Conservation (phyloP, 805 yeast genomes). For the Candida boleticola region DNA sequence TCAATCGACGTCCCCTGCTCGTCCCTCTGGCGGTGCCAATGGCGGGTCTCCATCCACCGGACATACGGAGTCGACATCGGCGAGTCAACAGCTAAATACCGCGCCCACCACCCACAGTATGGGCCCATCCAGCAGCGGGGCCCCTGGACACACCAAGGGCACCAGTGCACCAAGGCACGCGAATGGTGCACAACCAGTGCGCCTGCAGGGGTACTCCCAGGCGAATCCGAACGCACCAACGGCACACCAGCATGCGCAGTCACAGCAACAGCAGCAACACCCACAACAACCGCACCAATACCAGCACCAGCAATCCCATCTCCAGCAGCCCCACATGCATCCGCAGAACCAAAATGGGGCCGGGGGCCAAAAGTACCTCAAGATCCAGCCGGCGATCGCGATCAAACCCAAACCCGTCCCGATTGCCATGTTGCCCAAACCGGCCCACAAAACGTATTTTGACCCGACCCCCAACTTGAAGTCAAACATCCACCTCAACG, state of each 20-base stretch:
- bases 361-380: slow-evolving; percentile 24
- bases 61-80: no score
- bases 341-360: neutral
- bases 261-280: neutral
- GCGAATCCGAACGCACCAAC: no score
- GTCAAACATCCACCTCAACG: slow-evolving; percentile 21
- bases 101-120: no score
- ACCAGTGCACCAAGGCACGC: no score
- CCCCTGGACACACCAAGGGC: no score
- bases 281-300: neutral
- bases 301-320: neutral
- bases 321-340: neutral
- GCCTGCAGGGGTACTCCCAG: no score
- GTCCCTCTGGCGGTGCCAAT: no score
- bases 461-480: slow-evolving; percentile 12
- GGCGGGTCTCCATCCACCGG: no score
- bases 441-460: slow-evolving; percentile 9
- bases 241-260: neutral
- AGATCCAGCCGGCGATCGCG: slow-evolving; percentile 39
- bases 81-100: no score
- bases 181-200: no score
- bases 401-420: slow-evolving; percentile 34
- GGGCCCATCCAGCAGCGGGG: no score
- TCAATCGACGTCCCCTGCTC: no score
- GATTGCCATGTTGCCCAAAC: slow-evolving; percentile 29